A percentile compares a stretch with the other conserved stretches of the same genome.
Evolutionary conservation across 257 asterid genomes (phyloP).

Genomic region (Solanum piurae): DNA sequence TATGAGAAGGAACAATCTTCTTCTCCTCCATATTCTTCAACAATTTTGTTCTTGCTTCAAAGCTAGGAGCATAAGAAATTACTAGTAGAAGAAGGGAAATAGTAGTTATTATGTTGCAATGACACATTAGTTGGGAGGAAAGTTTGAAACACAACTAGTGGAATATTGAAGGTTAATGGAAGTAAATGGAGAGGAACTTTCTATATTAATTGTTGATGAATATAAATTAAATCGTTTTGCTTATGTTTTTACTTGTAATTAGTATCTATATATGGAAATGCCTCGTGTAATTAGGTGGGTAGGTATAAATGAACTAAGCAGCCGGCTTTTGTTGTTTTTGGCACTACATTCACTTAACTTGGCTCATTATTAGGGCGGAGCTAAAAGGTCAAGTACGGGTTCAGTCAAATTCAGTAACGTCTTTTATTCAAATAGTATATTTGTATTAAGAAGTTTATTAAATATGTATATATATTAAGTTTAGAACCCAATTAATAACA

Average conservation of each 20-base stretch:
- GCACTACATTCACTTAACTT: not conserved
- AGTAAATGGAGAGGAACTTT: not conserved
- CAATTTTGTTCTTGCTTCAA: slow-evolving; percentile 20
- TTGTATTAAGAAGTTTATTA: too few species aligned
- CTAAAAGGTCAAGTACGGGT: fast-evolving
- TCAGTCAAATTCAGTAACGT: fast-evolving
- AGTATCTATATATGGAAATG: not conserved
- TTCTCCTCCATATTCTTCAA: not conserved
- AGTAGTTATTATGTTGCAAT: not conserved
- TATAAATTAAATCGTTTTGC: not conserved
- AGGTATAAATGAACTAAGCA: not conserved
- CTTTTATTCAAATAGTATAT: too few species aligned
- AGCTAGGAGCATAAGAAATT: slow-evolving; percentile 3
- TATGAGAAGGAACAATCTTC: not conserved
- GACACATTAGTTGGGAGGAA: slow-evolving; percentile 8
- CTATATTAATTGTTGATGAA: not conserved
- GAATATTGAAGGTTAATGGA: not conserved
- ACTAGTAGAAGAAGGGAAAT: not conserved
- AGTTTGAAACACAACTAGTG: not conserved
- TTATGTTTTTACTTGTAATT: not conserved
- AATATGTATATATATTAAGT: not conserved
- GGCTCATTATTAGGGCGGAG: not conserved
- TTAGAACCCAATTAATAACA: not conserved
- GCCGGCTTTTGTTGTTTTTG: not conserved
- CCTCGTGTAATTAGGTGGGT: not conserved